A percentile compares a stretch with the other conserved stretches of the same genome.
Conservation (phyloP, 202 grass and related monocot genomes). For the Dendrocalamus latiflorus region DNA sequence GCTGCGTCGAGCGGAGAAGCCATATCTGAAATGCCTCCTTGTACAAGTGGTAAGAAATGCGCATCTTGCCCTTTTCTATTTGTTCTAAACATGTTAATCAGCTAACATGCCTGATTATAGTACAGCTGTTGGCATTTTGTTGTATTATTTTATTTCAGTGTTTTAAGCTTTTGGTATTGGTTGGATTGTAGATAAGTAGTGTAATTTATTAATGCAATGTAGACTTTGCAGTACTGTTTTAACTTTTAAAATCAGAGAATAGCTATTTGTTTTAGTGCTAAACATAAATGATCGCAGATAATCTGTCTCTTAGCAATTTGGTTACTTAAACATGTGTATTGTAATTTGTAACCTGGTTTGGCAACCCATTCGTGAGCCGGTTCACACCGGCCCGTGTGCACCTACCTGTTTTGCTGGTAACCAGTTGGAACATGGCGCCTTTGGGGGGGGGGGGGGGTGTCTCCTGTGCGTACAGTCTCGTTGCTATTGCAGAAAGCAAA, state of each 20-base stretch:
- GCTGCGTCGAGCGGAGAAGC: constrained; percentile 42
- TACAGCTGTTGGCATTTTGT: background rate
- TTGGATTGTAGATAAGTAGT: background rate
- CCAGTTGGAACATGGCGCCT: background rate
- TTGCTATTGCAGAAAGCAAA: too few species aligned
- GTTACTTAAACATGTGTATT: background rate
- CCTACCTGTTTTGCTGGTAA: background rate
- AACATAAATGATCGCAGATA: background rate
- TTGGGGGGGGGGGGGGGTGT: too few species aligned
- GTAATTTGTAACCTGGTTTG: background rate
- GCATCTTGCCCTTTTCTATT: background rate
- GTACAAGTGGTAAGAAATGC: constrained; percentile 65
- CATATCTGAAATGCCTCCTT: constrained; percentile 69
- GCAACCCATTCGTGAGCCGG: background rate
- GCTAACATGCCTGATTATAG: background rate
- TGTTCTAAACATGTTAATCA: constrained; percentile 10
- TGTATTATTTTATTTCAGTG: constrained; percentile 5
- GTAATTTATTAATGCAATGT: background rate
- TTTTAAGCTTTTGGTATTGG: background rate
- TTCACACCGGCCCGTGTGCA: background rate
- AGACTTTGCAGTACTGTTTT: background rate
- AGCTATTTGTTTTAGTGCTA: background rate
- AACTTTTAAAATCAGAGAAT: background rate
- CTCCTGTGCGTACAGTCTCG: too few species aligned
- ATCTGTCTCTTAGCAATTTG: background rate